Evolutionary conservation across 192 early-diverging fungal genomes (phyloP).

Genomic region (Diversispora epigaea): DNA sequence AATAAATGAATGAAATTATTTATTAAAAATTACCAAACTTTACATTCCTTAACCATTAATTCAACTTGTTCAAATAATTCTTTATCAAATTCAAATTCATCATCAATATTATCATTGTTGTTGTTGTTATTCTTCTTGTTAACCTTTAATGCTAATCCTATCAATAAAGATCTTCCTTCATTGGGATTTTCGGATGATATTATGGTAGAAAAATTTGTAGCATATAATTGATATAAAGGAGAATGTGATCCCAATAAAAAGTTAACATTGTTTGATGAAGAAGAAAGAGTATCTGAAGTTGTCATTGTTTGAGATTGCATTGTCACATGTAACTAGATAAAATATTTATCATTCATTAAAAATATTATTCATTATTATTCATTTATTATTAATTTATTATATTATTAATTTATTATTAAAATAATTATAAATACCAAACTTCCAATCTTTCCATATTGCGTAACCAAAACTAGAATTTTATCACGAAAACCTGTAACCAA

Average conservation of each 20-base stretch:
- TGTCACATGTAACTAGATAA: not conserved
- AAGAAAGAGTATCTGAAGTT: not conserved
- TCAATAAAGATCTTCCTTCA: slow-evolving; percentile 46
- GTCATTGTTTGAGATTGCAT: not conserved
- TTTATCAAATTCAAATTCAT: slow-evolving; percentile 34
- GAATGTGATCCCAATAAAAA: slow-evolving; percentile 49
- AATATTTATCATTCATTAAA: not conserved
- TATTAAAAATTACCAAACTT: slow-evolving; percentile 36
- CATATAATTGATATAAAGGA: slow-evolving; percentile 52
- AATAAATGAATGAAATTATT: too few relatives aligned
- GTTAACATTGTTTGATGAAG: slow-evolving; percentile 27
- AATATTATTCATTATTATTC: too few relatives aligned
- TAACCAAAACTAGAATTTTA: slow-evolving; percentile 54
- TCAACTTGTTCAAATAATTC: slow-evolving; percentile 45
- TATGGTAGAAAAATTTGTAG: slow-evolving; percentile 49
- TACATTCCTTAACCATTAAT: slow-evolving; percentile 46
- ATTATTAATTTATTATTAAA: too few relatives aligned
- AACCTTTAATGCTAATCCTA: slow-evolving; percentile 50
- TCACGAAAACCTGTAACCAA: slow-evolving; percentile 49
- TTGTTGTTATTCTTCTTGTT: slow-evolving; percentile 35
- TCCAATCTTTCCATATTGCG: slow-evolving; percentile 55
- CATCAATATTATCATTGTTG: slow-evolving; percentile 27
- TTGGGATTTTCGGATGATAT: slow-evolving; percentile 51
- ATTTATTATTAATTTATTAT: not conserved
- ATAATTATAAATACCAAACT: slow-evolving; percentile 45